A percentile compares a stretch with the other conserved stretches of the same genome.
These are phyloP conservation scores for Cryptosporidium andersoni DNA, from an alignment of 169 alveolate genomes.

Conservation along the genomic window DNA sequence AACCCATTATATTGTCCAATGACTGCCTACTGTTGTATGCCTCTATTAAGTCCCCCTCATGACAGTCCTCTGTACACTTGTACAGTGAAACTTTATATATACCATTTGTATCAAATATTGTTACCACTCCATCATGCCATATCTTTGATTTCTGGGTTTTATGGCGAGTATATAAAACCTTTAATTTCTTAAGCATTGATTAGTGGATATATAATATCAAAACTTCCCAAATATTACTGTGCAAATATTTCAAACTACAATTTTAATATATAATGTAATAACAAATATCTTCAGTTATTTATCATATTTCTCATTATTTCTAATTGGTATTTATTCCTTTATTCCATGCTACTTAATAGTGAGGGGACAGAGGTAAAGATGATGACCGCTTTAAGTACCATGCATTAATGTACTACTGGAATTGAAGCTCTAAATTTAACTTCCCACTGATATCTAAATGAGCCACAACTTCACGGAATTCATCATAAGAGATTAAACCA, in stretches of 20 bases:
- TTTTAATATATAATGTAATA: not conserved
- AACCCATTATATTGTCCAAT: not conserved
- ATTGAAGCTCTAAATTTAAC: conserved; percentile 78
- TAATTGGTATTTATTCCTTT: not conserved
- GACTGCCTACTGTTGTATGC: conserved; percentile 13
- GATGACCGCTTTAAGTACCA: not conserved
- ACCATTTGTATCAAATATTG: conserved; percentile 28
- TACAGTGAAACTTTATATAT: conserved; percentile 25
- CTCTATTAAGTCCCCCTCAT: conserved; percentile 16
- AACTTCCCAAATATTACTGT: not conserved
- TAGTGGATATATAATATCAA: not conserved
- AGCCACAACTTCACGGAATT: conserved; percentile 89
- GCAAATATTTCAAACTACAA: not conserved
- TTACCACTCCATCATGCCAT: conserved; percentile 65
- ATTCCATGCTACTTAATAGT: not conserved
- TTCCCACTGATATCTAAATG: conserved; percentile 82
- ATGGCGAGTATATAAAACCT: conserved; percentile 63
- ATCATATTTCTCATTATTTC: not conserved
- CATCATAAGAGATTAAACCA: conserved; percentile 95
- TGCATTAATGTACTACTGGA: conserved; percentile 2
- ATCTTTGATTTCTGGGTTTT: conserved; percentile 58
- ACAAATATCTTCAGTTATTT: not conserved
- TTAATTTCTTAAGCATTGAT: conserved; percentile 13
- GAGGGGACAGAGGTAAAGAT: no score
- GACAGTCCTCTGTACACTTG: conserved; percentile 17